These are phyloP conservation scores for Cyclotella cryptica DNA, from an alignment of 108 stramenopile species.

Conservation along the genomic window DNA sequence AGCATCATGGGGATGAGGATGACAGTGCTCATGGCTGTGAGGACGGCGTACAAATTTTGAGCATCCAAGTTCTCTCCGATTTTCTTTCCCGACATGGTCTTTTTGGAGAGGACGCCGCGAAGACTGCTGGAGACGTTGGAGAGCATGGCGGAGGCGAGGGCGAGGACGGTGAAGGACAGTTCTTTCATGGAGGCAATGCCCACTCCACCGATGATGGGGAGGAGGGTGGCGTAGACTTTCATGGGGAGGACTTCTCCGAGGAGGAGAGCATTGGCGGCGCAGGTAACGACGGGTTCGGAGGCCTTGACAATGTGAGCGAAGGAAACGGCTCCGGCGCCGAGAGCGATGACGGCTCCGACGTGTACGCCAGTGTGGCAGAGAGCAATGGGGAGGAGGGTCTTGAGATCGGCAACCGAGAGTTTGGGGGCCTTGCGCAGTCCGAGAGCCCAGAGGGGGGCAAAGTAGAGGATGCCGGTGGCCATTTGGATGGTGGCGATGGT, in stretches of 20 bases:
- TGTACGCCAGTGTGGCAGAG: constrained; percentile 97
- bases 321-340: constrained; percentile 97
- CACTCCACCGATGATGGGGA: constrained; percentile 97
- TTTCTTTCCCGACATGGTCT: constrained; percentile 93
- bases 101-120: constrained; percentile 96
- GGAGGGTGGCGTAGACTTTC: constrained; percentile 91
- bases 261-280: constrained; percentile 88
- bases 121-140: constrained; percentile 96
- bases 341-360: constrained; percentile 95
- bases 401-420: constrained; percentile 80
- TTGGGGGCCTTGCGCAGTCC: constrained; percentile 93
- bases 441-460: constrained; percentile 88
- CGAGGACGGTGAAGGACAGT: constrained; percentile 95
- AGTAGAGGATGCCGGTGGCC: constrained; percentile 91
- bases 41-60: constrained; percentile 96
- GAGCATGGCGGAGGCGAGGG: constrained; percentile 96
- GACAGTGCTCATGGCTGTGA: constrained; percentile 93
- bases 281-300: constrained; percentile 98
- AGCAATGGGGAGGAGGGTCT: constrained; percentile 94
- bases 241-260: constrained; percentile 87
- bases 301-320: constrained; percentile 99
- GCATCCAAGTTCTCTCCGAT: constrained; percentile 98
- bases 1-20: constrained; percentile 92
- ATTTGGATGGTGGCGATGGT: constrained; percentile 97
- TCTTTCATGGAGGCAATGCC: constrained; percentile 98